Percentiles rank a stretch among this genome's conserved stretches.
Conservation (phyloP, 164 flowering plant genomes). For the Tetracentron sinense region DNA sequence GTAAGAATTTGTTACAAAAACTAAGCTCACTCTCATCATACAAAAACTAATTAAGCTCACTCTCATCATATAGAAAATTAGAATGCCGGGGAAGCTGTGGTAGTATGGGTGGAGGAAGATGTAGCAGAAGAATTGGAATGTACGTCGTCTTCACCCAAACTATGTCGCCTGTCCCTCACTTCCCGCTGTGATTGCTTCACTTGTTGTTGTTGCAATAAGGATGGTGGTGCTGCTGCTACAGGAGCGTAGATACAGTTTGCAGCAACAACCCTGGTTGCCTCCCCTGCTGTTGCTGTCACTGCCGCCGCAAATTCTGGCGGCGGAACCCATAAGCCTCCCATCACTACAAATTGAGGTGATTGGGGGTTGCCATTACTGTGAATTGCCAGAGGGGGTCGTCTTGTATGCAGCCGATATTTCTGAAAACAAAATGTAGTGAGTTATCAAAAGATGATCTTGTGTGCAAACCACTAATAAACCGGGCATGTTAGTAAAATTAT, state of each 20-base stretch:
- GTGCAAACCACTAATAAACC: no score
- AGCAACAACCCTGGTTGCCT: slow-evolving; percentile 10
- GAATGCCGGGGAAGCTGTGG: slow-evolving; percentile 33
- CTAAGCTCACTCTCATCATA: no score
- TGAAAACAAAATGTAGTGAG: slow-evolving; percentile 17
- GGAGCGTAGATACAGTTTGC: slow-evolving; percentile 47
- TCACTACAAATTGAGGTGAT: slow-evolving; percentile 61
- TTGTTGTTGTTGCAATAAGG: slow-evolving; percentile 6
- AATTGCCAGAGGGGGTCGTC: slow-evolving; percentile 48
- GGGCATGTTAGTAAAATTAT: no score
- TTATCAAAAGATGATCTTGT: no score
- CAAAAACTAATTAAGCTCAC: no score
- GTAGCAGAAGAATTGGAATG: slow-evolving; percentile 41
- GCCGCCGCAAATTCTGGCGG: slow-evolving; percentile 43
- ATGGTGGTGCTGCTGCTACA: slow-evolving; percentile 22
- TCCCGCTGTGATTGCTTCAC: slow-evolving; percentile 22
- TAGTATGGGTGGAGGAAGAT: slow-evolving; percentile 54
- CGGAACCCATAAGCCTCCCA: slow-evolving; percentile 80
- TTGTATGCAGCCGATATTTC: slow-evolving; percentile 76
- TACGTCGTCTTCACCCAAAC: slow-evolving; percentile 16
- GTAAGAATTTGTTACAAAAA: background rate
- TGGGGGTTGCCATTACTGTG: slow-evolving; percentile 41
- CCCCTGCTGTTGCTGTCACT: slow-evolving; percentile 27
- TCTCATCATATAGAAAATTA: background rate
- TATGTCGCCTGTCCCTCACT: slow-evolving; percentile 27